Evolutionary conservation across 2,329 filamentous ascomycete genomes (phyloP), one percentile per base, ranked within the genome.

Genomic region (Septoria linicola): DNA sequence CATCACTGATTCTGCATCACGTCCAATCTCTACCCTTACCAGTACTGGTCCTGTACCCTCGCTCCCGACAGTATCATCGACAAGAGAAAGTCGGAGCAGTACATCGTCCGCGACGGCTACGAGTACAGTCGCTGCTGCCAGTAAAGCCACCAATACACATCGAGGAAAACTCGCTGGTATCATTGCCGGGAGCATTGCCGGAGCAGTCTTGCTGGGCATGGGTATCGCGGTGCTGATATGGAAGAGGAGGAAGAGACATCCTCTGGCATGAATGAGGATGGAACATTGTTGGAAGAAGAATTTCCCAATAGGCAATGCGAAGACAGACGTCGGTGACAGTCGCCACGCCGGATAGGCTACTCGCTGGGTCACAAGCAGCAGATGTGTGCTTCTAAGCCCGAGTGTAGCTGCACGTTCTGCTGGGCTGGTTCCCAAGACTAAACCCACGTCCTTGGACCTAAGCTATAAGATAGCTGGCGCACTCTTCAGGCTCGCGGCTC

Each of bases 151-250:
- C 8, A 47, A 47, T 19, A 32, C 44, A 23, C 6, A n/a, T 8
- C 20, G 21, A 19, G 44, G 44, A 37, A 21, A 47, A 34, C 8
- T 47, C 8, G 44, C 44, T 0, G 44, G 44, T 0, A 47, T 47
- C 8, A 25, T 47, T 5, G 23, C 44, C 1, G 44, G 44, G 10
- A 39, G 32, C 16, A 39, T 47, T 14, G 44, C 44, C 19, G 44
- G 32, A 20, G 35, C 44, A 14, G 16, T 20, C n/a, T n/a, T 47
- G 14, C 8, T 47, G 4, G 35, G 23, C 1, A n/a, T 47, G 34
- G 44, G 14, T 1, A 21, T 20, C 21, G 23, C 27, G 44, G 23
- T 25, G 8, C 21, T 39, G 3, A n/a, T 39, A 1, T 20, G 16
- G 11, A 47, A 40, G 35, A 47, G 25, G 25, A 39, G 16, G 34